Evolutionary conservation across 768 basidiomycete species (phyloP), one percentile per base, ranked within the genome.

Genomic region (Melanogaster broomeanus): DNA sequence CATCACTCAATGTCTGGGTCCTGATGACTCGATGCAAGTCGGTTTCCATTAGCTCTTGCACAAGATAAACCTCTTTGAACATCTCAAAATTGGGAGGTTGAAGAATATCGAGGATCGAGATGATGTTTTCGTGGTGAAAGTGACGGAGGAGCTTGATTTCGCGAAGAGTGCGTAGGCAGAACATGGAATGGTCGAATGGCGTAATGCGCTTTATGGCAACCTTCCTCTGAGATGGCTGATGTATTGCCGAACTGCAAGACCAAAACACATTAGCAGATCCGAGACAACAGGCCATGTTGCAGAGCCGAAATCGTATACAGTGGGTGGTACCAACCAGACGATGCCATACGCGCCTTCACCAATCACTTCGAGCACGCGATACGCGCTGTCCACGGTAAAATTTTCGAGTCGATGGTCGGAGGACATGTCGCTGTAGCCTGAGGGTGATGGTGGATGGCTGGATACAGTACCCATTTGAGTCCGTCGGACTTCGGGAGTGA

Each of bases 171-270:
- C 80, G 73, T 3, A 94, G 79, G 65, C 88, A 90, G 70, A 94
- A 94, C 91, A 93, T 91, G 34, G 89, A 85, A 65, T 96, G 93
- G 69, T 94, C 93, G 60, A 98, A 97, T 0, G 95, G 95, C 0
- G 88, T 85, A 67, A 98, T 97, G 59, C 90, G 88, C 72, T 98
- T 98, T 68, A 98, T 97, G 28, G 95, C 95, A 42, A 98, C 95
- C 72, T 85, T 90, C 38, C 89, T 81, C 39, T 86, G 84, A 0
- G 86, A 87, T 1, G 88, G 81, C 46, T 79, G 69, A 67, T 96
- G 92, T 8, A 90, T 71, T 7, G 93, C 93, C 42, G 88, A 88
- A 63, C 81, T 83, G 59, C 30, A 43, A 28, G 24, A 18, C 24
- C 3, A 15, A 28, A 28, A 12, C 37, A 61, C 60, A 48, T 49